phyloP scores from a whole-genome alignment of 108 stramenopile species.

The Poteriospumella lacustris region DNA sequence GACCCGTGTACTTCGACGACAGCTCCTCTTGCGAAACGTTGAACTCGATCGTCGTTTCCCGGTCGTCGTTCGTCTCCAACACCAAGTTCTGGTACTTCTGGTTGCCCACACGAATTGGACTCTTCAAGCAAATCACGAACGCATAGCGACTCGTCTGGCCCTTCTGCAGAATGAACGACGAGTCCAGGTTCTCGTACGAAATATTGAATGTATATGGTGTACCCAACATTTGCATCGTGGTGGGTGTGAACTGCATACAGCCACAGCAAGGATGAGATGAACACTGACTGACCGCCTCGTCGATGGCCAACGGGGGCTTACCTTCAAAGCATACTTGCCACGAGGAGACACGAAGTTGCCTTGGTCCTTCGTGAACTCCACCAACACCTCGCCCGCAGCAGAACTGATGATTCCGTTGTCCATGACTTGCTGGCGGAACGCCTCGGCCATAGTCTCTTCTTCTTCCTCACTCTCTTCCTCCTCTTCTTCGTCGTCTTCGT shows the following conservation, averaged over 20 bases:
- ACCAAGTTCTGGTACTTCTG: slow-evolving; percentile 95
- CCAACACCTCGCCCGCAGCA: slow-evolving; percentile 82
- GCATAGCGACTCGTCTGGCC: slow-evolving; percentile 69
- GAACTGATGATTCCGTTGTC: slow-evolving; percentile 73
- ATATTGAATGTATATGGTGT: slow-evolving; percentile 97
- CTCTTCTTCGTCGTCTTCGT: slow-evolving; percentile 31
- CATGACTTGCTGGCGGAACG: slow-evolving; percentile 57
- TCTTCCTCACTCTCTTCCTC: slow-evolving; percentile 57
- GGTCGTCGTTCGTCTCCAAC: slow-evolving; percentile 72
- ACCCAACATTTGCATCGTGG: background rate
- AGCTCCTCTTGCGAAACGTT: slow-evolving; percentile 84
- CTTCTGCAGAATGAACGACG: slow-evolving; percentile 85
- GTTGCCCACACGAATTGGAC: slow-evolving; percentile 95
- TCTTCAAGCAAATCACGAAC: slow-evolving; percentile 93
- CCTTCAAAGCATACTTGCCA: slow-evolving; percentile 86
- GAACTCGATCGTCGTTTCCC: slow-evolving; percentile 69
- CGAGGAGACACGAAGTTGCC: slow-evolving; percentile 93
- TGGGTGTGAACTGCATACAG: slow-evolving; percentile 55
- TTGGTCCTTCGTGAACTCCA: slow-evolving; percentile 74
- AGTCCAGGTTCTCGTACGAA: slow-evolving; percentile 85
- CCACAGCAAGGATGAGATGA: too few species aligned
- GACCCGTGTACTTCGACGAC: slow-evolving; percentile 78
- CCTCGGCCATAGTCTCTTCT: slow-evolving; percentile 47
- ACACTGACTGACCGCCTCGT: slow-evolving; percentile 67
- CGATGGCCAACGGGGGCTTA: slow-evolving; percentile 80